Conservation (phyloP, 2,329 filamentous ascomycete genomes). For the Pseudofabraea citricarpa region DNA sequence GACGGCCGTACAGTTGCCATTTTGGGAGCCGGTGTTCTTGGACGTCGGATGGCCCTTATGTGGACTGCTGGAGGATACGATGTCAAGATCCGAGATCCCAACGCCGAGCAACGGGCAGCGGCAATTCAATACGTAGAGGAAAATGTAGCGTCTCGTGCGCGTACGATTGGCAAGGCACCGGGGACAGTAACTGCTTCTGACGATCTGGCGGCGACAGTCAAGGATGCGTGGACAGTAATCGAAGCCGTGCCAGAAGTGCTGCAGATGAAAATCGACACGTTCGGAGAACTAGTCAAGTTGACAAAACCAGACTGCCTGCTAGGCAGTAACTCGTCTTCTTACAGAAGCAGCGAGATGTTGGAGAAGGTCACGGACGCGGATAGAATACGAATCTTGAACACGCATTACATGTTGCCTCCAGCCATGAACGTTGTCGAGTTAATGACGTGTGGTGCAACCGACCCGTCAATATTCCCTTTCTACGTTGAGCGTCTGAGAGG, state of each 20-base stretch:
- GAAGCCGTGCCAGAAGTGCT: constrained; percentile 39
- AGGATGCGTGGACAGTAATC: constrained; percentile 30
- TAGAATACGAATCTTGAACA: constrained; percentile 37
- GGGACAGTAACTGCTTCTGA: neutral
- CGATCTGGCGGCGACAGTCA: constrained; percentile 16
- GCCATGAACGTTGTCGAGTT: constrained; percentile 28
- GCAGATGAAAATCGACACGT: constrained; percentile 33
- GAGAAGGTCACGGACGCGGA: constrained; percentile 29
- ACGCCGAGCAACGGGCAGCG: constrained; percentile 29
- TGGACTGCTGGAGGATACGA: constrained; percentile 39
- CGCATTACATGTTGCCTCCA: constrained; percentile 35
- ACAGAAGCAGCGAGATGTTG: constrained; percentile 37
- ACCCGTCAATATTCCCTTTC: constrained; percentile 23
- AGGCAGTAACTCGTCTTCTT: constrained; percentile 43
- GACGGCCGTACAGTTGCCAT: constrained; percentile 30
- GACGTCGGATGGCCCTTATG: constrained; percentile 34
- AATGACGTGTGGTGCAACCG: constrained; percentile 31
- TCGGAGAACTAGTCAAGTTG: constrained; percentile 33
- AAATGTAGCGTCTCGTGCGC: constrained; percentile 22
- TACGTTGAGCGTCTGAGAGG: constrained; percentile 25
- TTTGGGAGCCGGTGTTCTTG: constrained; percentile 38
- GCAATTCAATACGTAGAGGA: constrained; percentile 35
- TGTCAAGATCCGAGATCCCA: constrained; percentile 39
- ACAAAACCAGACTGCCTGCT: constrained; percentile 33
- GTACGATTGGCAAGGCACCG: neutral